Conservation (phyloP, 2,329 filamentous ascomycete species). For the Clarireedia monteithiana region DNA sequence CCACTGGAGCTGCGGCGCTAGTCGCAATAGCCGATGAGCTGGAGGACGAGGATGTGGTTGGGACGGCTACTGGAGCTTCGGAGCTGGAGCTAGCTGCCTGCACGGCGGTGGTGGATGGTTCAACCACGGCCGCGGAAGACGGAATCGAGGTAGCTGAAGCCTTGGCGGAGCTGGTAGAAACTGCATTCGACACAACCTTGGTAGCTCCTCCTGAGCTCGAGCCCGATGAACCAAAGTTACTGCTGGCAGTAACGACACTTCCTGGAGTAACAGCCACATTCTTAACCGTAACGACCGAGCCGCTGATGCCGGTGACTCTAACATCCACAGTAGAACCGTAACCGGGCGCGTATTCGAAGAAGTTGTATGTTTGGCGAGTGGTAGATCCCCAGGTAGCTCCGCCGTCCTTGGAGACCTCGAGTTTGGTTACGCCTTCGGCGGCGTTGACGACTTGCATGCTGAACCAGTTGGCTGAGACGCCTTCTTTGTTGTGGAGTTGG, state of each 20-base stretch:
- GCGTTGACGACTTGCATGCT: constrained; percentile 58
- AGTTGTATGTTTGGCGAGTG: constrained; percentile 48
- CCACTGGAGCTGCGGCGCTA: neutral
- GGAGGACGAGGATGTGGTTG: neutral
- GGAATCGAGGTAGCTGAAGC: neutral
- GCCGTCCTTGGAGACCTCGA: constrained; percentile 55
- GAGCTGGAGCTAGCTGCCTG: neutral
- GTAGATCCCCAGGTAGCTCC: constrained; percentile 52
- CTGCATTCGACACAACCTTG: neutral
- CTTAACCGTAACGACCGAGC: constrained; percentile 43
- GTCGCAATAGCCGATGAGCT: neutral
- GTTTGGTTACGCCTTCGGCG: constrained; percentile 45
- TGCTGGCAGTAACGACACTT: constrained; percentile 15
- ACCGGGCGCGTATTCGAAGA: constrained; percentile 51
- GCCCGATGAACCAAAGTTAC: constrained; percentile 19
- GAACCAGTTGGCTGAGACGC: constrained; percentile 46
- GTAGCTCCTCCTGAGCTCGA: too few relatives aligned
- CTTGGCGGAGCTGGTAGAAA: neutral
- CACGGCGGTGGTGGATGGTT: neutral
- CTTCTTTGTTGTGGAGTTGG: constrained; percentile 44
- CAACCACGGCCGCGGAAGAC: neutral
- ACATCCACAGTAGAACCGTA: constrained; percentile 50
- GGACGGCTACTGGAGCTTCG: neutral
- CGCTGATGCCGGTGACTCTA: constrained; percentile 45
- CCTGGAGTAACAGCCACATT: constrained; percentile 35